Evolutionary conservation across 2,329 filamentous ascomycete species (phyloP).

Genomic region (Diaporthe batatas): DNA sequence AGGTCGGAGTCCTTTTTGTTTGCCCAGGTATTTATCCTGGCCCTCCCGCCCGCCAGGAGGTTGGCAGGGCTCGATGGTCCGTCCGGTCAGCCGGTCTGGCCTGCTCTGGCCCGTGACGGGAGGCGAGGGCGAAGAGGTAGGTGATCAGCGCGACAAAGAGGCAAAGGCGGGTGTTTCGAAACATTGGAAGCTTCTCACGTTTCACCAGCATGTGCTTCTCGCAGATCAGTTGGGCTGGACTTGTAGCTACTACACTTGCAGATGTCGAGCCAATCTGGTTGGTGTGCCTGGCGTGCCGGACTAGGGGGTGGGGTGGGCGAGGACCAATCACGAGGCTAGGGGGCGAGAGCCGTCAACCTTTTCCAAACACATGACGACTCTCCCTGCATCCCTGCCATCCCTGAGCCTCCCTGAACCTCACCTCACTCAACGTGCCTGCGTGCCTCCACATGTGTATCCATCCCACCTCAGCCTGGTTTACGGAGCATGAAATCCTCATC

Average conservation of each 20-base stretch:
- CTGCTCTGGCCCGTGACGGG: not conserved
- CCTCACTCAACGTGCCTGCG: too few species aligned
- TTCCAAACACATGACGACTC: constrained; percentile 39
- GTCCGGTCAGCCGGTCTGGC: too few species aligned
- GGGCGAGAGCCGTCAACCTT: constrained; percentile 37
- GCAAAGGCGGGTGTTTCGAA: constrained; percentile 19
- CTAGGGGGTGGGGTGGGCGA: not conserved
- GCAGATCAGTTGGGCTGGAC: constrained; percentile 11
- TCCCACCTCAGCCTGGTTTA: constrained; percentile 25
- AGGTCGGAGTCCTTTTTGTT: not conserved
- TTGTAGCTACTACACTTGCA: too few species aligned
- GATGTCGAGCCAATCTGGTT: not conserved
- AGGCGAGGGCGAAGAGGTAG: not conserved
- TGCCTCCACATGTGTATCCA: not conserved
- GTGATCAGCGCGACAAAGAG: not conserved
- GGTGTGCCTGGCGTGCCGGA: constrained; percentile 21
- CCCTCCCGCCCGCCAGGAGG: constrained; percentile 1
- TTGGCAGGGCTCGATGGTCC: not conserved
- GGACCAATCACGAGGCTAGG: constrained; percentile 16
- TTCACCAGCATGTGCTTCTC: constrained; percentile 23
- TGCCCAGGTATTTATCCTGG: constrained; percentile 7
- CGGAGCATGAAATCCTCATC: not conserved
- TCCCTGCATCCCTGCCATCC: constrained; percentile 5
- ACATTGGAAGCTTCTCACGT: constrained; percentile 32
- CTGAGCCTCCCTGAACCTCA: not conserved